Percentiles rank a stretch among this genome's conserved stretches.
phyloP scores from a whole-genome alignment of 1,284 basidiomycete species.

The Mixia osmundae region DNA sequence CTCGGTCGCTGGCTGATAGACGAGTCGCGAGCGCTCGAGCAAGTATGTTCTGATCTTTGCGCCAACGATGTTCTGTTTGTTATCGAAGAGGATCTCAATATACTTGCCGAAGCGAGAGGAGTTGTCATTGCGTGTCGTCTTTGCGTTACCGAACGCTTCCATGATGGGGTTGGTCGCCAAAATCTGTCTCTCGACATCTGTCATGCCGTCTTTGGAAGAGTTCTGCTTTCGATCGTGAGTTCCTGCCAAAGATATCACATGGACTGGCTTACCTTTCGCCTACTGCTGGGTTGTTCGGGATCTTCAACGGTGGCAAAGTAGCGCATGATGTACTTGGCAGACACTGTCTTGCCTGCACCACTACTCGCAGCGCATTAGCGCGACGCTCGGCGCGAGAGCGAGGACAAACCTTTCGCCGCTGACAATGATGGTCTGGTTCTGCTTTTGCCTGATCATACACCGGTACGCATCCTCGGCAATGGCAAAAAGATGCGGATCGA shows the following conservation, averaged over 20 bases:
- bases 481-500: constrained; percentile 94
- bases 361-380: constrained; percentile 25
- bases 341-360: constrained; percentile 98
- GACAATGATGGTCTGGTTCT: constrained; percentile 96
- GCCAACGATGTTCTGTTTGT: constrained; percentile 83
- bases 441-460: constrained; percentile 81
- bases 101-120: constrained; percentile 98
- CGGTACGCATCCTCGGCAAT: constrained; percentile 99
- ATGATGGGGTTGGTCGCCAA: constrained; percentile 96
- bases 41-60: constrained; percentile 94
- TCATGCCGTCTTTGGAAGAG: constrained; percentile 33
- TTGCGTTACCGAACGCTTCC: constrained; percentile 97
- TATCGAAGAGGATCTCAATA: constrained; percentile 97
- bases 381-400: constrained; percentile 10
- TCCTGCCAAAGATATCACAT: not conserved
- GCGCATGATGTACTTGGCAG: constrained; percentile 97
- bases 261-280: constrained; percentile 9
- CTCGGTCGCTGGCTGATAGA: constrained; percentile 89
- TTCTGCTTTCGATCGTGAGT: too few species aligned
- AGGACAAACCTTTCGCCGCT: constrained; percentile 70
- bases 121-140: constrained; percentile 97
- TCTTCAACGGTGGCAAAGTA: constrained; percentile 97
- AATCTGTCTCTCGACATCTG: constrained; percentile 89
- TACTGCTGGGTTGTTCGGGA: constrained; percentile 27
- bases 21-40: constrained; percentile 84